These are phyloP conservation scores for Saccharomycopsis hybrid DNA, from an alignment of 1,139 yeast genomes.

Conservation along the genomic window DNA sequence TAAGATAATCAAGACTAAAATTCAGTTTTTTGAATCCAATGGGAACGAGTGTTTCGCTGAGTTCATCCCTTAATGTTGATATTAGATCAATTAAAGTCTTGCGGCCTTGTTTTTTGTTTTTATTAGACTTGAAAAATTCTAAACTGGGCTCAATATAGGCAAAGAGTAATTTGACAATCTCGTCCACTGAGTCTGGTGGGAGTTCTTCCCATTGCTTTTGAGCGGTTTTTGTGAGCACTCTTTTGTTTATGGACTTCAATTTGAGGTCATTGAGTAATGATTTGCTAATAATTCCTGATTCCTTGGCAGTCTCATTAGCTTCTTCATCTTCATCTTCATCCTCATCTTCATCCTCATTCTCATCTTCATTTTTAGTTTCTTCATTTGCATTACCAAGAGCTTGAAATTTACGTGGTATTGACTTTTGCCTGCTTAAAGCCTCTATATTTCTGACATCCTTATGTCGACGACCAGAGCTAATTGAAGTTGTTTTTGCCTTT, in stretches of 20 bases:
- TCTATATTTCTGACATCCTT: too few relatives aligned
- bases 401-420: neutral
- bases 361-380: too few relatives aligned
- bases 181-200: conserved; percentile 4
- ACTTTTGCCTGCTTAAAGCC: neutral
- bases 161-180: conserved; percentile 4
- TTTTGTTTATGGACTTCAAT: conserved; percentile 6
- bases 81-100: conserved; percentile 1
- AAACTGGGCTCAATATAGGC: conserved; percentile 15
- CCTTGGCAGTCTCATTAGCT: neutral
- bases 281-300: conserved; percentile 1
- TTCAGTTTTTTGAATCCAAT: conserved; percentile 9
- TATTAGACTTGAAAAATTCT: conserved; percentile 8
- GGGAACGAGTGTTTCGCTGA: conserved; percentile 17
- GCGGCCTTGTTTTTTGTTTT: conserved; percentile 7
- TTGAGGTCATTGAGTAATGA: conserved; percentile 2
- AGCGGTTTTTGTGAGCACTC: conserved; percentile 13
- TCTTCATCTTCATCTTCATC: neutral
- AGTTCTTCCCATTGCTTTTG: conserved; percentile 20
- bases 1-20: conserved; percentile 12
- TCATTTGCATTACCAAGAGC: too few relatives aligned
- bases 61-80: conserved; percentile 2
- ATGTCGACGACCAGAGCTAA: too few relatives aligned
- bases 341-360: too few relatives aligned
- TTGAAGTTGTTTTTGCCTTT: too few relatives aligned